Percentiles rank a stretch among this genome's conserved stretches.
Conservation (phyloP, 2,329 filamentous ascomycete species). For the Aspergillus sp. region DNA sequence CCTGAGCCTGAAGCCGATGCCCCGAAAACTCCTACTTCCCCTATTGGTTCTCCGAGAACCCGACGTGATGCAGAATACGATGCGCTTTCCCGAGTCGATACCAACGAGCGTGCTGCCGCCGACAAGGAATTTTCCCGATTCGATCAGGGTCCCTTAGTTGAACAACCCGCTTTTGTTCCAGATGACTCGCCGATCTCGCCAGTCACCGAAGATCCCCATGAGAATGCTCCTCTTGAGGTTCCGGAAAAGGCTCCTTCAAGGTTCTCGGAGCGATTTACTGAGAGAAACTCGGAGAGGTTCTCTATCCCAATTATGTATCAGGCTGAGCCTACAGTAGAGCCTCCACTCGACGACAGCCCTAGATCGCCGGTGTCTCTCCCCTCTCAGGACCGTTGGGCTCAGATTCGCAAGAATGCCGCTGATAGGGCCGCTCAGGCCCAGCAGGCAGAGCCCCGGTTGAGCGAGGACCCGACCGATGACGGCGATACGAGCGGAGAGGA, state of each 20-base stretch:
- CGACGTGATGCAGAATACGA: constrained; percentile 49
- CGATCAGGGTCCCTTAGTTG: constrained; percentile 80
- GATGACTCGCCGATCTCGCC: constrained; percentile 37
- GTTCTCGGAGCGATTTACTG: not conserved
- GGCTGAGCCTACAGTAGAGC: too few relatives aligned
- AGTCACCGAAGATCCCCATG: constrained; percentile 10
- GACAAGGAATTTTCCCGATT: constrained; percentile 60
- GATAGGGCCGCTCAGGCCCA: constrained; percentile 66
- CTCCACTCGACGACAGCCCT: not conserved
- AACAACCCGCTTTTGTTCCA: constrained; percentile 80
- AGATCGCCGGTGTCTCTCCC: constrained; percentile 5
- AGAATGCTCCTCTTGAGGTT: constrained; percentile 6
- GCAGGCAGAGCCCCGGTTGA: constrained; percentile 60
- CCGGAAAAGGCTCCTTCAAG: constrained; percentile 8
- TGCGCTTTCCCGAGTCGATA: constrained; percentile 58
- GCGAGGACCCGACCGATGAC: constrained; percentile 63
- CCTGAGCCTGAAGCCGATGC: constrained; percentile 14
- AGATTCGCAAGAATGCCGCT: constrained; percentile 91
- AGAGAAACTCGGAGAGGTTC: not conserved
- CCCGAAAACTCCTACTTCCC: constrained; percentile 1
- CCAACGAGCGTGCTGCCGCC: constrained; percentile 40
- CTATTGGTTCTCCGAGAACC: constrained; percentile 32
- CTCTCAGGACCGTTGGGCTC: constrained; percentile 82
- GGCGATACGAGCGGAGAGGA: constrained; percentile 94
- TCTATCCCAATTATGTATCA: too few relatives aligned